Evolutionary conservation across 2,329 filamentous ascomycete genomes (phyloP).

Genomic region (Pseudopithomyces chartarum): DNA sequence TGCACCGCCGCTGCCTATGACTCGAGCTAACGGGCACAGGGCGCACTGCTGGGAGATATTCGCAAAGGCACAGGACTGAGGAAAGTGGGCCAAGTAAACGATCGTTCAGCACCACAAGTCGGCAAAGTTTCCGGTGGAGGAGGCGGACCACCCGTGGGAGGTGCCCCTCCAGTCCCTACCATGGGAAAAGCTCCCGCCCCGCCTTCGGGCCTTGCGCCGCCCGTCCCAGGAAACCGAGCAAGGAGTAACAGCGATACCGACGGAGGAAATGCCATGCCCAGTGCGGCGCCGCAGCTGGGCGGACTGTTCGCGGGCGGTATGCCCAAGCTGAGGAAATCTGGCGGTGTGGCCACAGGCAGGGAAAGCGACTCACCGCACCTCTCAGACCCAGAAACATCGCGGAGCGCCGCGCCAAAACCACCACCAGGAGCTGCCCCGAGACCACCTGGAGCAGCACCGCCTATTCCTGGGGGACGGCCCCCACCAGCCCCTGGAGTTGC

Average conservation of each 20-base stretch:
- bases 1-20: conserved; percentile 8
- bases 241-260: conserved; percentile 82
- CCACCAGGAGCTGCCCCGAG: conserved; percentile 57
- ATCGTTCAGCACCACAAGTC: conserved; percentile 81
- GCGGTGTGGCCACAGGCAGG: conserved; percentile 66
- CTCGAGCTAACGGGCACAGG: conserved; percentile 58
- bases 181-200: conserved; percentile 54
- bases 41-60: conserved; percentile 87
- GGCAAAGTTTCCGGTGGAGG: conserved; percentile 61
- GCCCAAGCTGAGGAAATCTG: conserved; percentile 88
- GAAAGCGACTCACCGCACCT: conserved; percentile 73
- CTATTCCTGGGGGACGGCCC: conserved; percentile 58
- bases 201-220: conserved; percentile 71
- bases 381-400: conserved; percentile 74
- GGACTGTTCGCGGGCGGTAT: conserved; percentile 93
- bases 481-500: conserved; percentile 66
- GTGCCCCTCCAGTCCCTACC: conserved; percentile 81
- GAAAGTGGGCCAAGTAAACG: conserved; percentile 83
- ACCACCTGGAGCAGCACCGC: conserved; percentile 54
- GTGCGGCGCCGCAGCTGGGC: conserved; percentile 72
- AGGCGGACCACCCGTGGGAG: conserved; percentile 67
- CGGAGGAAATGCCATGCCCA: conserved; percentile 26
- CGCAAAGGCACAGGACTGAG: conserved; percentile 78
- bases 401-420: conserved; percentile 58
- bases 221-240: conserved; percentile 65